These are phyloP conservation scores for Metarhizium brunneum DNA, from an alignment of 2,329 filamentous ascomycete genomes.

Conservation along the genomic window DNA sequence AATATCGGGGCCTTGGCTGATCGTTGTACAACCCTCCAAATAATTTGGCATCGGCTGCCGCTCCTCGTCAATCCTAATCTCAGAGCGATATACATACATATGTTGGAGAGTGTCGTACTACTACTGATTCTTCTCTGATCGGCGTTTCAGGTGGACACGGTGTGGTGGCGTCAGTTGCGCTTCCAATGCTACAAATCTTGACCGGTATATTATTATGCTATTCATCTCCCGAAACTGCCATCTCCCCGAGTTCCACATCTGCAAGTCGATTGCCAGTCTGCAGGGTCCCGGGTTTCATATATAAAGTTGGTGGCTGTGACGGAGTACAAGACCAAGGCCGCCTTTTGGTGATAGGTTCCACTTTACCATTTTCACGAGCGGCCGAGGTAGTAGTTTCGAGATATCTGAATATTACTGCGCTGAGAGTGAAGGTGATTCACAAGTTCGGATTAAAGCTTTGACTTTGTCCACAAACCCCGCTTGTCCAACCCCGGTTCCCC, in stretches of 20 bases:
- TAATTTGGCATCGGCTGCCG: background rate
- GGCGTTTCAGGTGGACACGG: background rate
- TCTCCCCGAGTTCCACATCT: background rate
- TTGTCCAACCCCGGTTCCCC: constrained; percentile 59
- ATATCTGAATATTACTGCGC: background rate
- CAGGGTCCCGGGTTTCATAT: background rate
- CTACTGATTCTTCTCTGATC: background rate
- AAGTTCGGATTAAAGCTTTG: constrained; percentile 33
- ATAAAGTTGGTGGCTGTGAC: background rate
- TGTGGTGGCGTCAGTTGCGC: background rate
- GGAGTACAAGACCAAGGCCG: background rate
- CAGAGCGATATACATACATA: background rate
- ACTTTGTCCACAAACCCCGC: constrained; percentile 39
- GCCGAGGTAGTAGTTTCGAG: constrained; percentile 6
- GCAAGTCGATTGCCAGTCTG: background rate
- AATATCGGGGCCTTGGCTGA: too few relatives aligned
- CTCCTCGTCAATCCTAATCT: background rate
- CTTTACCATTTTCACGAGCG: background rate
- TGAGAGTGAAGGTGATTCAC: background rate
- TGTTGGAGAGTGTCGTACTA: background rate
- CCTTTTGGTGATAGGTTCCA: too few relatives aligned
- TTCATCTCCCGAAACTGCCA: background rate
- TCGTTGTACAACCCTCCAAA: background rate
- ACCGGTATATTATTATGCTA: background rate
- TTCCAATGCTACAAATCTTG: background rate